Conservation (phyloP, 805 yeast species). For the Nakazawaea ishiwadae region DNA sequence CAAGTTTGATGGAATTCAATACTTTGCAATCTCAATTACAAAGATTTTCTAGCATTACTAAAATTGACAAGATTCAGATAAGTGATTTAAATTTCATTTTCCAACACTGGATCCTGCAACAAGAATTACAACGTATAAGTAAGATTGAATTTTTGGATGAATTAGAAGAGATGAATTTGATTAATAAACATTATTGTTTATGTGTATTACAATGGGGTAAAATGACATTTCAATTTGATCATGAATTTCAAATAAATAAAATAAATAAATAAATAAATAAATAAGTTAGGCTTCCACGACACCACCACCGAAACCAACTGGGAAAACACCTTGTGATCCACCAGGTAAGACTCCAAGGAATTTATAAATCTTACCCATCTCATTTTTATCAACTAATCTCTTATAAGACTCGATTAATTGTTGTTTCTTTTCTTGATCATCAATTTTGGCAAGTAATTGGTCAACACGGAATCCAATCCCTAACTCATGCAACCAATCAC, state of each 20-base stretch:
- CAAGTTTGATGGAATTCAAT: conserved; percentile 49
- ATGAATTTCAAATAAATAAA: conserved; percentile 10
- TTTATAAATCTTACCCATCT: conserved; percentile 78
- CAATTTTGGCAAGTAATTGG: conserved; percentile 43
- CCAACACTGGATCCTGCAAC: conserved; percentile 36
- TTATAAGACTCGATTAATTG: conserved; percentile 52
- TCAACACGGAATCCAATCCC: conserved; percentile 72
- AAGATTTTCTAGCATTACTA: conserved; percentile 27
- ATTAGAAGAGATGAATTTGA: conserved; percentile 60
- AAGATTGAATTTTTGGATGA: conserved; percentile 68
- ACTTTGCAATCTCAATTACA: conserved; percentile 34
- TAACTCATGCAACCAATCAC: conserved; percentile 70
- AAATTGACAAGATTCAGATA: conserved; percentile 21
- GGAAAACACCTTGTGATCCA: conserved; percentile 26
- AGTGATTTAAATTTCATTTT: conserved; percentile 41
- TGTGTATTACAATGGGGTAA: conserved; percentile 24
- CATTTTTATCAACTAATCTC: conserved; percentile 56
- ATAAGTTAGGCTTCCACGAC: conserved; percentile 6
- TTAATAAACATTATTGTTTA: conserved; percentile 58
- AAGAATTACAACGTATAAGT: conserved; percentile 41
- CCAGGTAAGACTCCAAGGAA: conserved; percentile 58
- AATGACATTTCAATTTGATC: no score
- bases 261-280: conserved; percentile 3
- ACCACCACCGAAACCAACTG: conserved; percentile 52
- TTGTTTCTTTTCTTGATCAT: conserved; percentile 38